These are phyloP conservation scores for Penicillium sp. DNA, from an alignment of 2,329 filamentous ascomycete genomes.

Conservation along the genomic window DNA sequence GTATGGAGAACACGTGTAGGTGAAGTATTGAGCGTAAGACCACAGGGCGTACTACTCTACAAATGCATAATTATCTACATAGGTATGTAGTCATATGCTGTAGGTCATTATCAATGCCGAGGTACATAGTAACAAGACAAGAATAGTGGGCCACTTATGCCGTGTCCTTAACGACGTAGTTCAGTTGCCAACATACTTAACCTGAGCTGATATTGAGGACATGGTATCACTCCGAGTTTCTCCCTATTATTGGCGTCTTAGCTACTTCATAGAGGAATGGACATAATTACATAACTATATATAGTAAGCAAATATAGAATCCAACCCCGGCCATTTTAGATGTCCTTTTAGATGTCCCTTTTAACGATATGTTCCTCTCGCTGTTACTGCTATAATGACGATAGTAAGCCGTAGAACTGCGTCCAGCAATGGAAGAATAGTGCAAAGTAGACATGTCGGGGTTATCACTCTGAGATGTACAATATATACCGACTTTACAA, in stretches of 20 bases:
- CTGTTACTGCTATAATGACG: too few species aligned
- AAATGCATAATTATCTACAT: not conserved
- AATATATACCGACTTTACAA: not conserved
- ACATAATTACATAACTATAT: too few species aligned
- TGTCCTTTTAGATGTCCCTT: too few species aligned
- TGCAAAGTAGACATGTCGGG: not conserved
- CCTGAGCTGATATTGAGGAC: not conserved
- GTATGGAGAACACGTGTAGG: not conserved
- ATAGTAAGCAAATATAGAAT: too few species aligned
- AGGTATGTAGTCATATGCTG: too few species aligned
- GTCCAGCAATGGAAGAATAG: not conserved
- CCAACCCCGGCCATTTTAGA: too few species aligned
- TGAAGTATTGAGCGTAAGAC: too few species aligned
- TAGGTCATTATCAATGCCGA: not conserved
- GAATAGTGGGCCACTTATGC: not conserved
- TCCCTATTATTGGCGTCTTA: not conserved
- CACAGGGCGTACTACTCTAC: not conserved
- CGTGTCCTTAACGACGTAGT: not conserved
- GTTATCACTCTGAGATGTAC: not conserved
- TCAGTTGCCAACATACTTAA: not conserved
- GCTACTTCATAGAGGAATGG: not conserved
- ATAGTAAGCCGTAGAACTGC: not conserved
- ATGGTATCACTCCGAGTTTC: not conserved
- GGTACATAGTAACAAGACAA: not conserved
- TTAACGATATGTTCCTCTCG: too few species aligned